These are phyloP conservation scores for Claviceps spartinae DNA, from an alignment of 2,329 filamentous ascomycete genomes.

Conservation along the genomic window DNA sequence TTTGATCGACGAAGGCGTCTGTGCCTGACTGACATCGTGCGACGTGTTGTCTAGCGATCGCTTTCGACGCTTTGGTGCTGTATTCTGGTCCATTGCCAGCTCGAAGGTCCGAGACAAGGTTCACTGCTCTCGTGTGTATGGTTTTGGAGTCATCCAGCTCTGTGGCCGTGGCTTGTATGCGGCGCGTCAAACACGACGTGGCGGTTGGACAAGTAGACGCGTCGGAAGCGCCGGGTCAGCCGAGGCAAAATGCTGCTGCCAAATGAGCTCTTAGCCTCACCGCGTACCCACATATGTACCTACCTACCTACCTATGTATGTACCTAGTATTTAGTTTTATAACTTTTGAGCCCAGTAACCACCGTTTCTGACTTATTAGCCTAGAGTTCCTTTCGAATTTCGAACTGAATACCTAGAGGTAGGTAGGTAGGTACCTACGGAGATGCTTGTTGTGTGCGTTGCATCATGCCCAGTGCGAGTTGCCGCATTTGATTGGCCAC, in stretches of 20 bases:
- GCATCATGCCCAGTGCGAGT: no score
- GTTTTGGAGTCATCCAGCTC: neutral
- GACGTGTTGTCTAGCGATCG: slow-evolving; percentile 7
- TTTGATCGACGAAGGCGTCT: slow-evolving; percentile 18
- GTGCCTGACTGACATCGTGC: slow-evolving; percentile 11
- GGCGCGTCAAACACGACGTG: slow-evolving; percentile 1
- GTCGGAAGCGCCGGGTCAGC: slow-evolving; percentile 3
- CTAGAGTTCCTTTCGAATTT: no score
- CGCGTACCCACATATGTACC: no score
- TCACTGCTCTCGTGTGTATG: neutral
- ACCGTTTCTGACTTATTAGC: no score
- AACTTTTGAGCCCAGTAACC: no score
- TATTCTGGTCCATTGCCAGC: slow-evolving; percentile 15
- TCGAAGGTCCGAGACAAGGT: neutral
- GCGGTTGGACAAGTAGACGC: slow-evolving; percentile 1
- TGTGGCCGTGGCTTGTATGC: neutral
- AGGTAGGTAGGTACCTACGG: no score
- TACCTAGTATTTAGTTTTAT: no score
- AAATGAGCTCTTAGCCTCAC: no score
- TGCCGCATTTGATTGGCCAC: no score
- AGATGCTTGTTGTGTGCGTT: no score
- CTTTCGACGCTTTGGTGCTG: slow-evolving; percentile 9
- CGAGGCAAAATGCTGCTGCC: neutral
- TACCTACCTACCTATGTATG: no score
- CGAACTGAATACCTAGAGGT: no score